A percentile compares a stretch with the other conserved stretches of the same genome.
Evolutionary conservation across 345 rosid species (phyloP).

Genomic region (Aquilaria yunnanensis): DNA sequence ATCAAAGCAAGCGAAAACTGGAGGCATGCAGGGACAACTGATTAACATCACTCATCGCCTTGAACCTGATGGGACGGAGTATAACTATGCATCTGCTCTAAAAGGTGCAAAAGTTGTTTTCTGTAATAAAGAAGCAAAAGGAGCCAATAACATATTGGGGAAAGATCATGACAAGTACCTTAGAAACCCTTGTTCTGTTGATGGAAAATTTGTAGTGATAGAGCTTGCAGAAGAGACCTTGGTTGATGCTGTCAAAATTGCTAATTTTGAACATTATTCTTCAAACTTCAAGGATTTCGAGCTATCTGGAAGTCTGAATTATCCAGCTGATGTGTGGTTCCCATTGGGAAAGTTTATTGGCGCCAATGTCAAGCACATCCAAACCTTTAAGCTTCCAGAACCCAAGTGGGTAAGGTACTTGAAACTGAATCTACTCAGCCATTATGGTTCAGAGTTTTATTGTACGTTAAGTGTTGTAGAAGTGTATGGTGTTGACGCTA

Average conservation of each 20-base stretch:
- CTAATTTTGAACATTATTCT: slow-evolving; percentile 86
- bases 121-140: slow-evolving; percentile 88
- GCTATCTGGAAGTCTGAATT: slow-evolving; percentile 68
- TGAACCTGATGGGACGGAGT: slow-evolving; percentile 84
- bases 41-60: slow-evolving; percentile 66
- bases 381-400: slow-evolving; percentile 65
- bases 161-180: slow-evolving; percentile 79
- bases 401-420: slow-evolving; percentile 94
- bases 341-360: slow-evolving; percentile 59
- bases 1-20: slow-evolving; percentile 37
- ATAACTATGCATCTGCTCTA: slow-evolving; percentile 70
- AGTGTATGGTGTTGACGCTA: slow-evolving; percentile 88
- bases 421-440: slow-evolving; percentile 62
- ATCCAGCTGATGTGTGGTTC: slow-evolving; percentile 67
- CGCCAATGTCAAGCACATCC: slow-evolving; percentile 69
- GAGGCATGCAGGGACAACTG: slow-evolving; percentile 30
- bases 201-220: slow-evolving; percentile 68
- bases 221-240: slow-evolving; percentile 86
- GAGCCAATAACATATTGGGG: slow-evolving; percentile 77
- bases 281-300: slow-evolving; percentile 78
- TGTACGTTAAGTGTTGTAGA: slow-evolving; percentile 82
- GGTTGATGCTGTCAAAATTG: slow-evolving; percentile 81
- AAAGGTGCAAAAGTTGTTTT: slow-evolving; percentile 90
- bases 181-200: slow-evolving; percentile 78
- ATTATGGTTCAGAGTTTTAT: slow-evolving; percentile 92